phyloP scores from a whole-genome alignment of 768 basidiomycete genomes.

The Cystoderma amianthinum region DNA sequence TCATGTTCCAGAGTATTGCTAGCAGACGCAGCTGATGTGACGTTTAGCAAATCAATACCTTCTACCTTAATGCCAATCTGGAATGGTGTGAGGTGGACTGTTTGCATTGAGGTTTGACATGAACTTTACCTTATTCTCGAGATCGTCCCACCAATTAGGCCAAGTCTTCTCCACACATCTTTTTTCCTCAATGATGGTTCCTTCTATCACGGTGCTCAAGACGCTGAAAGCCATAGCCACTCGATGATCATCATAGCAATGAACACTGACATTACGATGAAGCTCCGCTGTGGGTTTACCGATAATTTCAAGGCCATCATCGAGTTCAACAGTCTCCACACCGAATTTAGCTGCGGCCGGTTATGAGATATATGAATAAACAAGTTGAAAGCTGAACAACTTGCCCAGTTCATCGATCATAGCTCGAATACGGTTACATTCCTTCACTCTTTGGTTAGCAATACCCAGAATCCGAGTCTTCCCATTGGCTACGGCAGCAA shows the following conservation, averaged over 20 bases:
- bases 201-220: slow-evolving; percentile 62
- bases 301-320: slow-evolving; percentile 87
- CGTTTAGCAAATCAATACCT: slow-evolving; percentile 67
- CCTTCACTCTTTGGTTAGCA: slow-evolving; percentile 97
- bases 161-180: slow-evolving; percentile 99
- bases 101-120: neutral
- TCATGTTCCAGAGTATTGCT: slow-evolving; percentile 27
- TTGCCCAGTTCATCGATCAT: slow-evolving; percentile 94
- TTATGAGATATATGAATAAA: slow-evolving; percentile 1
- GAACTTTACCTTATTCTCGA: slow-evolving; percentile 80
- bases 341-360: slow-evolving; percentile 78
- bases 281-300: slow-evolving; percentile 65
- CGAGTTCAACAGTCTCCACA: slow-evolving; percentile 84
- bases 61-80: slow-evolving; percentile 87
- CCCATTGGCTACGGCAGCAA: slow-evolving; percentile 76
- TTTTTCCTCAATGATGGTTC: slow-evolving; percentile 90
- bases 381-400: slow-evolving; percentile 13
- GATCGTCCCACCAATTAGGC: slow-evolving; percentile 99
- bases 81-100: slow-evolving; percentile 2
- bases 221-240: slow-evolving; percentile 99
- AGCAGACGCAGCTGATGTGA: slow-evolving; percentile 31
- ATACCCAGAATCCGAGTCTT: slow-evolving; percentile 88
- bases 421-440: slow-evolving; percentile 93
- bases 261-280: slow-evolving; percentile 67
- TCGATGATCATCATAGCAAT: slow-evolving; percentile 98